Percentiles rank a stretch among this genome's conserved stretches.
Evolutionary conservation across 2,329 filamentous ascomycete genomes (phyloP).

Genomic region (Colletotrichum eremochloae): DNA sequence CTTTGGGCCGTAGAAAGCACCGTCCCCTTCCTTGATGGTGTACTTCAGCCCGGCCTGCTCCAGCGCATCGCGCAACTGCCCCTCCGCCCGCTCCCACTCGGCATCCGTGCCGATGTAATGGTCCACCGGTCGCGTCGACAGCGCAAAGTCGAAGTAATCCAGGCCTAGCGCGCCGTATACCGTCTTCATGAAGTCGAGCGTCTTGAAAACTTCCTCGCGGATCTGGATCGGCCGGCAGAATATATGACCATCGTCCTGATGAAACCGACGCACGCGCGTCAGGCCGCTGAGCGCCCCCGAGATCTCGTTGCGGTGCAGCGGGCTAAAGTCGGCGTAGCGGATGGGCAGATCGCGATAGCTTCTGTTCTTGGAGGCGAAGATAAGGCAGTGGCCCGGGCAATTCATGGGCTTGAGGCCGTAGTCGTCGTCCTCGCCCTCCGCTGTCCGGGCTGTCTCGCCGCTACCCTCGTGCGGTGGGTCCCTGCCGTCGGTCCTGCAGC

Average conservation of each 20-base stretch:
- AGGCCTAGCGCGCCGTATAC: conserved; percentile 79
- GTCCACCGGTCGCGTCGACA: conserved; percentile 83
- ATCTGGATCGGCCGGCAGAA: conserved; percentile 87
- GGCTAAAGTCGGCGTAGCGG: conserved; percentile 88
- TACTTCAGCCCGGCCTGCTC: conserved; percentile 80
- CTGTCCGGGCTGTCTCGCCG: conserved; percentile 35
- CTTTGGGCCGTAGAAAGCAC: conserved; percentile 92
- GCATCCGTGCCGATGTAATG: conserved; percentile 82
- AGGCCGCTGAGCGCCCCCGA: conserved; percentile 85
- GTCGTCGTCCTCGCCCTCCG: conserved; percentile 73
- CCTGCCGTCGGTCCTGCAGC: conserved; percentile 50
- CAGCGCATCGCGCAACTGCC: conserved; percentile 55
- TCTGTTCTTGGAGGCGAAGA: conserved; percentile 80
- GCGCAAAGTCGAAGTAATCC: conserved; percentile 78
- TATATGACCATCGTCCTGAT: conserved; percentile 93
- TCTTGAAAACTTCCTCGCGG: conserved; percentile 78
- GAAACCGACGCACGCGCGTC: conserved; percentile 87
- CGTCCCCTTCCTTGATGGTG: conserved; percentile 83
- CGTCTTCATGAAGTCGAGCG: conserved; percentile 79
- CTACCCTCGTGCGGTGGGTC: conserved; percentile 39
- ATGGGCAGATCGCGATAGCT: conserved; percentile 87
- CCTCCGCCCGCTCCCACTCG: conserved; percentile 68
- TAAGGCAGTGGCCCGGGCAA: conserved; percentile 88
- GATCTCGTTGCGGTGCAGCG: conserved; percentile 88
- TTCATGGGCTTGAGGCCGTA: conserved; percentile 95